Evolutionary conservation across 2,329 filamentous ascomycete species (phyloP), one percentile per base, ranked within the genome.

Genomic region (Xylariaceae sp.): DNA sequence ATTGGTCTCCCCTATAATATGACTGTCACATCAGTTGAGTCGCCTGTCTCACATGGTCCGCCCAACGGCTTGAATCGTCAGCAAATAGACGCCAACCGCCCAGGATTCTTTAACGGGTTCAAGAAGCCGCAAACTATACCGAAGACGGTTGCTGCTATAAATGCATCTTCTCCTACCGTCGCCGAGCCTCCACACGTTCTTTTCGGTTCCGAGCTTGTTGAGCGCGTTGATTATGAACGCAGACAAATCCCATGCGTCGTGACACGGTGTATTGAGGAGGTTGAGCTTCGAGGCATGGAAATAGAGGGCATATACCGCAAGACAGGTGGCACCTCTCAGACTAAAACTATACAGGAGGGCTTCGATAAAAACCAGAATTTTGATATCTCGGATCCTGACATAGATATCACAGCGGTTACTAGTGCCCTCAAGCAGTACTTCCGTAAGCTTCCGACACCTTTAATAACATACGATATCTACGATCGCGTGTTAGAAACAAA

Each of bases 381-480:
- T 69, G 93, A 97, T 69, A 95, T 99, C 53, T 95, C 92, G 3
- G 94, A 97, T 65, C 90, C 91, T 1, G 89, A 91, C 62, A 81
- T 97, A 49, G 94, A 99, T 70, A 97, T 99, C 58, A 95, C 96
- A 50, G 91, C 94, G 10, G 91, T 99, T 51, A 97, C 94, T 2
- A 96, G 91, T 68, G 90, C 93, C 16, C 75, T 99, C 65, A 99
- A 99, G 77, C 93, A 97, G 72, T 99, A 97, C 71, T 96, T 99
- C 83, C 85, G 94, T 64, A 94, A 92, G 73, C 80, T 97, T 29
- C 94, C 94, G 0, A 89, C 82, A 6, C 94, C 94, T 3, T 80
- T 99, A 26, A 85, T 99, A 64, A 96, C 93, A 0, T 97, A 88
- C 71, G 91, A 96, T 18, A 86, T 96, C 21, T 99, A 99, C 67